Conservation (phyloP, 371 early-diverging fungal genomes). For the Parasitella parasitica region DNA sequence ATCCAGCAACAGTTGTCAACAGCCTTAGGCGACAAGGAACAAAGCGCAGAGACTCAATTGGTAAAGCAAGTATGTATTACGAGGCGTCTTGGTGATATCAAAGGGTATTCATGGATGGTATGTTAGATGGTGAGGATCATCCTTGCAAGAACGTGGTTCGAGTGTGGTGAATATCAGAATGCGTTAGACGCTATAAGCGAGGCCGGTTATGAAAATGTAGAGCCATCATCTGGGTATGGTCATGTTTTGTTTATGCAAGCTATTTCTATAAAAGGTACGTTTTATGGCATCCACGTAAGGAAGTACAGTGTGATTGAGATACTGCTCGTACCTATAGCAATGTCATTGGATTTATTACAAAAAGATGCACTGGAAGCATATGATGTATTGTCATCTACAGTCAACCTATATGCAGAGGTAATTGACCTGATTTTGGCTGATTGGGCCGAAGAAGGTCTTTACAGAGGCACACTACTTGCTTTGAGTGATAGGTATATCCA, state of each 20-base stretch:
- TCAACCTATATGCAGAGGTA: conserved; percentile 33
- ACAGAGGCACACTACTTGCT: conserved; percentile 59
- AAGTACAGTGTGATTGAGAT: background rate
- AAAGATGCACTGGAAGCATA: conserved; percentile 48
- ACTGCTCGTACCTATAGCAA: conserved; percentile 21
- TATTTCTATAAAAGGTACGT: conserved; percentile 48
- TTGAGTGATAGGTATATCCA: conserved; percentile 49
- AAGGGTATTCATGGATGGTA: background rate
- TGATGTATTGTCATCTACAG: conserved; percentile 32
- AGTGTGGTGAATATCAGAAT: conserved; percentile 31
- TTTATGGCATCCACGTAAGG: background rate
- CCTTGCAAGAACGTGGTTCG: conserved; percentile 40
- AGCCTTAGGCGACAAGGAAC: conserved; percentile 18
- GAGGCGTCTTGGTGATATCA: background rate
- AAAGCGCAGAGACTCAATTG: conserved; percentile 18
- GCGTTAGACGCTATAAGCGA: conserved; percentile 24
- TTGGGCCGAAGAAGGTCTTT: conserved; percentile 73
- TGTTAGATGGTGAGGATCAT: conserved; percentile 39
- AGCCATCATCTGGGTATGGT: conserved; percentile 40
- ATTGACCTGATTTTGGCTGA: conserved; percentile 50
- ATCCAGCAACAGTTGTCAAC: conserved; percentile 23
- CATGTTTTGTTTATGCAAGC: conserved; percentile 45
- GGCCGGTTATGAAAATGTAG: background rate
- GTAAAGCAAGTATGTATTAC: background rate
- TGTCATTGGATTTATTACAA: conserved; percentile 48